Base-by-base conservation (phyloP, 805 yeast genomes). In the Naumovozyma castellii region DNA sequence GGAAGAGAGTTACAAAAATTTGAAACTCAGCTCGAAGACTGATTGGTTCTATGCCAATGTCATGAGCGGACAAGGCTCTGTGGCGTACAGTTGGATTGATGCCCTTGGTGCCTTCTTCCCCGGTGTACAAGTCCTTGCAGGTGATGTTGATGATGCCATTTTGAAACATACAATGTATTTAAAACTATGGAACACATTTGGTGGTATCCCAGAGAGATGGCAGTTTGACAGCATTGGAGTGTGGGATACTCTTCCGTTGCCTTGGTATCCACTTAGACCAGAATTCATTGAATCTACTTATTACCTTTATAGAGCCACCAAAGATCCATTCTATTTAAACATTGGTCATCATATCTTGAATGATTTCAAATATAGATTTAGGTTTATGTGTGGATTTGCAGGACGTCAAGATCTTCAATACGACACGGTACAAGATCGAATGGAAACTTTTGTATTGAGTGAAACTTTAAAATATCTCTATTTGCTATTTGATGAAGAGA, bases 251-350 rank as follows among this genome's bases (percentile, higher is more conserved):
- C 16, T 47, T 3, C 56, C 74, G 0, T 62, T 86, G 27, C 94
- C 84, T 54, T 88, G 96, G 96, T 88, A 85, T 53, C 95, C 96
- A 2, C 65, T 88, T 34, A 66, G 97, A 40, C 97, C 97, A 0
- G 97, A 88, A 56, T 85, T 87, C 49, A 72, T 85, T 33, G 97
- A 88, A 56, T 83, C 94, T 0, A 85, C 94, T 0, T 88, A 86
- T 58, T 79, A 80, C 53, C 62, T 88, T 13, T 87, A 81, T 53
- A 66, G 82, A 32, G 94, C 95, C 1, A 88, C 97, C 0, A 71
- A 67, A 41, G 97, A 88, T 56, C 95, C 95, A 2, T 69, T 86
- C 53, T 87, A 79, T 57, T 62, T 88, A 15, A 76, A 78, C 39
- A 74, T 85, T 22, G 97, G 96, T 1, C 76, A 75, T 43, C 68